Conservation (phyloP, 176 grass and related monocot species). For the Carex myosuroides region DNA sequence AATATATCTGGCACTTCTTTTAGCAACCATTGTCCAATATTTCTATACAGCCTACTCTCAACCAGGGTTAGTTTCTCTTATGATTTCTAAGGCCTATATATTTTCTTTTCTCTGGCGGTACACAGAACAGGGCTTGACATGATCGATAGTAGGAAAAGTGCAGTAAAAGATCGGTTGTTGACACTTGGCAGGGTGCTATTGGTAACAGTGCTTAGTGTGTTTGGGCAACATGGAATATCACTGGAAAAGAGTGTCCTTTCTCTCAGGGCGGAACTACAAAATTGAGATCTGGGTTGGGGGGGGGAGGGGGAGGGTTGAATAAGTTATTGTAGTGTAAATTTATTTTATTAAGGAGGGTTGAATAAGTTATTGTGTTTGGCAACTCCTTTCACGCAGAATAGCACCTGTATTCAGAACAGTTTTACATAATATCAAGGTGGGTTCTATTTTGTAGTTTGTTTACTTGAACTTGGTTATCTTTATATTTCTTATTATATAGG, state of each 20-base stretch:
- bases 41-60: constrained; percentile 68
- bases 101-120: neutral
- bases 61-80: constrained; percentile 56
- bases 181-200: neutral
- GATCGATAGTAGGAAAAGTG: neutral
- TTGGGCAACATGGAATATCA: neutral
- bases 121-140: neutral
- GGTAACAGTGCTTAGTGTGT: neutral
- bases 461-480: neutral
- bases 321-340: no score
- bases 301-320: no score
- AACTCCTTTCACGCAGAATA: neutral
- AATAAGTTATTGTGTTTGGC: neutral
- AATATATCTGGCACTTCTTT: constrained; percentile 53
- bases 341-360: no score
- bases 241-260: neutral
- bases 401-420: neutral
- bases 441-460: no score
- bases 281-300: no score
- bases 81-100: neutral
- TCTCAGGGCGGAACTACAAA: neutral
- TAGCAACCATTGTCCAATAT: constrained; percentile 57
- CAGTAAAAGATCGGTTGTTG: neutral
- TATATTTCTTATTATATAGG: constrained; percentile 27
- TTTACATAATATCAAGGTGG: no score